A percentile compares a stretch with the other conserved stretches of the same genome.
These are phyloP conservation scores for Apiospora sp. DNA, from an alignment of 2,329 filamentous ascomycete genomes.

Conservation along the genomic window DNA sequence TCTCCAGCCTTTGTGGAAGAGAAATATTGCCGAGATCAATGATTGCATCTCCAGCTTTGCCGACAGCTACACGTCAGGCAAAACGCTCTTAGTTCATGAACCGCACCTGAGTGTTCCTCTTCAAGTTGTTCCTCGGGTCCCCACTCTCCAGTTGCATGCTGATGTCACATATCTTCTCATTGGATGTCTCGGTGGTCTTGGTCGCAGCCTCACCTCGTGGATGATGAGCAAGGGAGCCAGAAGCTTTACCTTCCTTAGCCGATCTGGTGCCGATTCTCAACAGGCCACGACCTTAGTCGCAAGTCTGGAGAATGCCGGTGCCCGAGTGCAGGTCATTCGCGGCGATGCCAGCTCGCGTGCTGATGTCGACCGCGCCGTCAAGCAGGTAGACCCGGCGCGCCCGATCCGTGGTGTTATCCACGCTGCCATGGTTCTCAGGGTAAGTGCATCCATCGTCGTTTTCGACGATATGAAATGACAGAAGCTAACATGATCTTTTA, in stretches of 20 bases:
- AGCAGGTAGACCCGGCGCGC: conserved; percentile 16
- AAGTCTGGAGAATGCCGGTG: conserved; percentile 34
- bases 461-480: too few relatives aligned
- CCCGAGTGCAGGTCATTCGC: conserved; percentile 27
- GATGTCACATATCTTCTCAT: conserved; percentile 44
- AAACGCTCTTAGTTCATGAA: background rate
- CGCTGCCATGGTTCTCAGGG: conserved; percentile 37
- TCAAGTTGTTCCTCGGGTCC: background rate
- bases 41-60: conserved; percentile 32
- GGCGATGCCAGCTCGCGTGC: conserved; percentile 28
- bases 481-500: background rate
- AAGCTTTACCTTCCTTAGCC: conserved; percentile 44
- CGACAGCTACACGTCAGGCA: conserved; percentile 10
- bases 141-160: background rate
- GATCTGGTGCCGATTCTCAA: conserved; percentile 38
- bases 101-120: background rate
- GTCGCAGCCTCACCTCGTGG: conserved; percentile 43
- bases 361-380: conserved; percentile 28
- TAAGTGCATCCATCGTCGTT: conserved; percentile 22
- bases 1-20: background rate
- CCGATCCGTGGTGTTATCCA: conserved; percentile 37
- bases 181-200: conserved; percentile 47
- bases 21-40: conserved; percentile 31
- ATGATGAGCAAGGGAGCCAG: conserved; percentile 45
- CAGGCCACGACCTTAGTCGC: too few relatives aligned